phyloP scores from a whole-genome alignment of 768 basidiomycete genomes.

The Pleurotus sapidus region DNA sequence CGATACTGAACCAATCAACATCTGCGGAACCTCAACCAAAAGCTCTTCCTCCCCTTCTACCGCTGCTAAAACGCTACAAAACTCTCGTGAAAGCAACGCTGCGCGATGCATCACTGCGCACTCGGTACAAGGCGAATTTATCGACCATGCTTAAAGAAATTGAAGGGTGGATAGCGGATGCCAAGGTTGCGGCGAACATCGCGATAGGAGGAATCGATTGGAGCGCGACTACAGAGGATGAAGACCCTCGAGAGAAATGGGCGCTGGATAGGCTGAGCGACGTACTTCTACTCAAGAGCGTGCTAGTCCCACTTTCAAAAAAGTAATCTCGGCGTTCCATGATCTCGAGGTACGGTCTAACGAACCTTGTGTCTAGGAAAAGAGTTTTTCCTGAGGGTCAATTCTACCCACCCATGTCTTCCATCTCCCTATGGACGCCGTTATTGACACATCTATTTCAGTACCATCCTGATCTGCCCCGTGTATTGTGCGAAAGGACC shows the following conservation, averaged over 20 bases:
- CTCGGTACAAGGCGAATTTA: slow-evolving; percentile 49
- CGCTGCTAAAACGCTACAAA: slow-evolving; percentile 77
- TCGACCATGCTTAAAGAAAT: slow-evolving; percentile 52
- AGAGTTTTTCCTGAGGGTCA: slow-evolving; percentile 34
- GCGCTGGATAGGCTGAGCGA: slow-evolving; percentile 69
- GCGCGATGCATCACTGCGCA: slow-evolving; percentile 61
- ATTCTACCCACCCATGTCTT: slow-evolving; percentile 47
- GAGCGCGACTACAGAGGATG: slow-evolving; percentile 34
- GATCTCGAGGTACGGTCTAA: slow-evolving; percentile 45
- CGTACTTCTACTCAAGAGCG: slow-evolving; percentile 65
- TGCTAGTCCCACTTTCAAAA: slow-evolving; percentile 78
- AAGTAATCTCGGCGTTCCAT: slow-evolving; percentile 45
- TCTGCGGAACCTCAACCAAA: slow-evolving; percentile 25
- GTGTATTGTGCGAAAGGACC: slow-evolving; percentile 45
- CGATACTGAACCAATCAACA: slow-evolving; percentile 59
- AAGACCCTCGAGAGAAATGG: slow-evolving; percentile 58
- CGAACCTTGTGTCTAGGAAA: slow-evolving; percentile 53
- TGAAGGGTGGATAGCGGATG: slow-evolving; percentile 80
- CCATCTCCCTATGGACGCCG: slow-evolving; percentile 64
- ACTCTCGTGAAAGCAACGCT: slow-evolving; percentile 54
- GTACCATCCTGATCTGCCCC: slow-evolving; percentile 54
- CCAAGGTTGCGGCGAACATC: slow-evolving; percentile 56
- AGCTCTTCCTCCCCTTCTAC: slow-evolving; percentile 54
- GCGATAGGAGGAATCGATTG: slow-evolving; percentile 47
- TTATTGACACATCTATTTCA: slow-evolving; percentile 55